Conservation (phyloP, 768 basidiomycete species). For the Imleria badia region DNA sequence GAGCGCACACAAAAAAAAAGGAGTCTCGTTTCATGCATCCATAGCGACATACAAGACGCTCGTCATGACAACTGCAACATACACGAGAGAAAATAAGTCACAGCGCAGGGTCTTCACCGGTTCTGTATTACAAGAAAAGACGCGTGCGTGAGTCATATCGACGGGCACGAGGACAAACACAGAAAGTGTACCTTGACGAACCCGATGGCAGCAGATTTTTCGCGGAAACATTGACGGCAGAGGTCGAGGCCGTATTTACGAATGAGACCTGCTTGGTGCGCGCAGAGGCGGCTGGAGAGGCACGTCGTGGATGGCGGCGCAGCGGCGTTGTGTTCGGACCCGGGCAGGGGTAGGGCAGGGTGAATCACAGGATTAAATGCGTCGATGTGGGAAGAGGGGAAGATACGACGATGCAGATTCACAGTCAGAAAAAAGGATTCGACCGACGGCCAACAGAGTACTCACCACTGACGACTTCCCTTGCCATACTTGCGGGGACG, state of each 20-base stretch:
- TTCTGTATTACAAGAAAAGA: slow-evolving; percentile 32
- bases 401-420: no score
- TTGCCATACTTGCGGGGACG: slow-evolving; percentile 94
- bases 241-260: slow-evolving; percentile 97
- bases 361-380: neutral
- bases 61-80: neutral
- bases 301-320: neutral
- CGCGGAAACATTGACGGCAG: slow-evolving; percentile 98
- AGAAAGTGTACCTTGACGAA: slow-evolving; percentile 84
- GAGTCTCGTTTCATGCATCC: neutral
- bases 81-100: neutral
- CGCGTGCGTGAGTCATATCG: neutral
- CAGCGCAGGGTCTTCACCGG: slow-evolving; percentile 39
- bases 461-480: slow-evolving; percentile 92
- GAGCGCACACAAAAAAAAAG: no score
- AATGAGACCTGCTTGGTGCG: slow-evolving; percentile 97
- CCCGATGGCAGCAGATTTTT: slow-evolving; percentile 90
- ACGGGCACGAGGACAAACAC: neutral
- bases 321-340: no score
- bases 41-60: slow-evolving; percentile 19
- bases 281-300: slow-evolving; percentile 84
- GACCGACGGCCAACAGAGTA: slow-evolving; percentile 5
- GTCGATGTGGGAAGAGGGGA: neutral
- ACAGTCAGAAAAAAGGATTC: neutral
- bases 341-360: no score